Evolutionary conservation across 2,329 filamentous ascomycete genomes (phyloP), one percentile per base, ranked within the genome.

Genomic region (Dactylellina sp.): DNA sequence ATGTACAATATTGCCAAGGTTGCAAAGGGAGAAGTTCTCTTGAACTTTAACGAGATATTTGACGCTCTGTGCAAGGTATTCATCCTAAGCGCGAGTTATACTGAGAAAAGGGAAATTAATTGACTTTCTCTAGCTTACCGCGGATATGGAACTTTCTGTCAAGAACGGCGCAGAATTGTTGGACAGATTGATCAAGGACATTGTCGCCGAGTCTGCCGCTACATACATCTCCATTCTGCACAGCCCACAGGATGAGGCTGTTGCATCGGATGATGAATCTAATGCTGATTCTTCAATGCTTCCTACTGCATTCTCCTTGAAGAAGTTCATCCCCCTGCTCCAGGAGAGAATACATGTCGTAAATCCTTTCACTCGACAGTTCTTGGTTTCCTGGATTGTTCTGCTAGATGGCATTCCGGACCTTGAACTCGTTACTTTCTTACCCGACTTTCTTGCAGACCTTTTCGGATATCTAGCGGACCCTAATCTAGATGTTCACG

Each of bases 1-100:
- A 99, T 99, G 95, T 99, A 99, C 83, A 99, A 99, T 82, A 99
- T 99, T 80, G 93, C 95, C 80, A 99, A 99, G 83, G 95, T 99
- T 52, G 95, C 94, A 74, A 99, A 99, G 82, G 95, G 96, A 39
- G 95, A 99, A 82, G 95, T 99, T 18, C 83, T 99, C 76, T 87
- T 96, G 42, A 99, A 97, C 84, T 99, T 99, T 82, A 99, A 99
- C 82, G 91, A 96, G 79, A 95, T 99, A 76, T 99, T 99, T 80
- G 95, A 99, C 83, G 93, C 95, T 20, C 84, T 99, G 62, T 97
- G 93, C 84, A 98, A 97, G 87, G 93, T 96, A 83, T 75, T 83
- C 77, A 32, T 57, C 60, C 9, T 47, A 71, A 12, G 16, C 16
- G 9, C n/a, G 3, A n/a, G 3, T 14, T 39, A 11, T 14, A 42